phyloP scores from a whole-genome alignment of 192 early-diverging fungal species.

The Entomortierella lignicola region DNA sequence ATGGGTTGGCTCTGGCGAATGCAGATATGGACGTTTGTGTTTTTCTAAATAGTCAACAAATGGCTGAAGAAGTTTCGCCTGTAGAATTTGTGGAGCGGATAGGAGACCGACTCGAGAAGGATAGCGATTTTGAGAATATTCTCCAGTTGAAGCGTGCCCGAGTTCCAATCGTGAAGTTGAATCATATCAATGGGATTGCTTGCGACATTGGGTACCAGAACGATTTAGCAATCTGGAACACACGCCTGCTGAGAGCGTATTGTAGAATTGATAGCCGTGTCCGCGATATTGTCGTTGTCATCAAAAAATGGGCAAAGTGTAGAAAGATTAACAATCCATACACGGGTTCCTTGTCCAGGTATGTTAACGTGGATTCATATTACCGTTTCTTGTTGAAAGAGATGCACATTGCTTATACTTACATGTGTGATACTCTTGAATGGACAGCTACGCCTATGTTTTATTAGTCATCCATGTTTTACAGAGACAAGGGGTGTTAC shows the following conservation, averaged over 20 bases:
- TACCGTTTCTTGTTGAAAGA: not conserved
- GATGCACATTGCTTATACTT: not conserved
- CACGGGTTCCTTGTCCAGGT: slow-evolving; percentile 47
- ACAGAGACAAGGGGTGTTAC: slow-evolving; percentile 40
- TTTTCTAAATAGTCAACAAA: slow-evolving; percentile 27
- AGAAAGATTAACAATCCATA: slow-evolving; percentile 56
- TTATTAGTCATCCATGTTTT: slow-evolving; percentile 48
- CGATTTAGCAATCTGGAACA: slow-evolving; percentile 55
- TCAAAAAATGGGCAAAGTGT: slow-evolving; percentile 55
- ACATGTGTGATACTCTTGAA: no score
- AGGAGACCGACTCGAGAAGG: slow-evolving; percentile 40
- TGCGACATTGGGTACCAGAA: slow-evolving; percentile 58
- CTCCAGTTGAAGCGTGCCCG: slow-evolving; percentile 42
- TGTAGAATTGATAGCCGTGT: slow-evolving; percentile 46
- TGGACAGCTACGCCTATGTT: slow-evolving; percentile 51
- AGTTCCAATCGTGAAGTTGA: slow-evolving; percentile 50
- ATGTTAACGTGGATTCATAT: not conserved
- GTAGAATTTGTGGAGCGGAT: slow-evolving; percentile 55
- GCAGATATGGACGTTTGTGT: slow-evolving; percentile 53
- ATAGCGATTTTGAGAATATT: slow-evolving; percentile 41
- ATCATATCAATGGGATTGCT: slow-evolving; percentile 43
- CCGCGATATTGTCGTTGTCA: slow-evolving; percentile 46
- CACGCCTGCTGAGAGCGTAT: slow-evolving; percentile 49
- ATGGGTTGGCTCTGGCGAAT: slow-evolving; percentile 43
- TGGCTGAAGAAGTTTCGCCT: slow-evolving; percentile 31